phyloP scores from a whole-genome alignment of 306 rosid genomes.

The Argentina anserina region DNA sequence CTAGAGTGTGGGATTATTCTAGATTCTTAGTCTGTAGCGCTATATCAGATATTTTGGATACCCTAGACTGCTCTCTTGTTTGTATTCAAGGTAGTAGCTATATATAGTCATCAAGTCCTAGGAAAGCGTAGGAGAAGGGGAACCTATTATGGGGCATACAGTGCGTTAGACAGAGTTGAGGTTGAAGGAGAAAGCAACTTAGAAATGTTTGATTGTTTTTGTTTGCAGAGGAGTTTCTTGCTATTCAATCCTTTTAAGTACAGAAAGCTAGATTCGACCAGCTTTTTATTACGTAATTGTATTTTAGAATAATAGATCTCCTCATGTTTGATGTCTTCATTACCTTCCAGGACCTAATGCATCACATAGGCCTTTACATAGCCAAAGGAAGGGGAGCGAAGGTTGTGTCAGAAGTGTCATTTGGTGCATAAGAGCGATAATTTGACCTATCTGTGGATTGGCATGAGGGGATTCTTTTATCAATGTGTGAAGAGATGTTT shows the following conservation, averaged over 20 bases:
- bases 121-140: not conserved
- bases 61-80: not conserved
- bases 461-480: not conserved
- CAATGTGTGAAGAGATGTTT: not conserved
- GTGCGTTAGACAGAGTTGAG: not conserved
- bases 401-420: slow-evolving; percentile 70
- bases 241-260: not conserved
- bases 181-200: not conserved
- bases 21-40: not conserved
- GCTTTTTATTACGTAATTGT: not conserved
- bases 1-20: not conserved
- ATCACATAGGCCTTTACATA: slow-evolving; percentile 81
- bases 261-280: not conserved
- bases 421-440: slow-evolving; percentile 27
- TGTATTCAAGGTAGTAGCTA: not conserved
- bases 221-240: not conserved
- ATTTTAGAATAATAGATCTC: not conserved
- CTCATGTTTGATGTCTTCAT: not conserved
- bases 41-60: not conserved
- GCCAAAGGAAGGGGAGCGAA: slow-evolving; percentile 85
- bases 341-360: slow-evolving; percentile 64
- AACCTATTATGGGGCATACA: not conserved
- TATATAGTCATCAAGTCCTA: not conserved
- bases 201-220: not conserved
- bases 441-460: not conserved